A percentile compares a stretch with the other conserved stretches of the same genome.
These are phyloP conservation scores for Prunus persica DNA, from an alignment of 306 rosid genomes.

Conservation along the genomic window Prunus_persica_NCBIv2 NC_034009.1:44491001-44491500, in stretches of 20 bases:
- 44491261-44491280: not conserved
- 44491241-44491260: not conserved
- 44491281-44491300: not conserved
- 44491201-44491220: constrained; percentile 45
- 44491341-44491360: not conserved
- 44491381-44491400: not conserved
- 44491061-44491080: not conserved
- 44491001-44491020: not conserved
- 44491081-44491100: not conserved
- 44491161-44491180: constrained; percentile 9
- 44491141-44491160: not conserved
- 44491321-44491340: not conserved
- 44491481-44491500: not conserved
- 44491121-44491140: not conserved
- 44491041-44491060: not conserved
- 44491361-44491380: not conserved
- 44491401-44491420: not conserved
- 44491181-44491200: constrained; percentile 69
- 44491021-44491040: not conserved
- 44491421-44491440: not conserved
- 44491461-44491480: not conserved
- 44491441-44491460: not conserved
- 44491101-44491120: not conserved
- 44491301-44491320: not conserved
- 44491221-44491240: constrained; percentile 40